Evolutionary conservation across 108 stramenopile species (phyloP), one percentile per base, ranked within the genome.

Genomic region (Nitzschia palea): DNA sequence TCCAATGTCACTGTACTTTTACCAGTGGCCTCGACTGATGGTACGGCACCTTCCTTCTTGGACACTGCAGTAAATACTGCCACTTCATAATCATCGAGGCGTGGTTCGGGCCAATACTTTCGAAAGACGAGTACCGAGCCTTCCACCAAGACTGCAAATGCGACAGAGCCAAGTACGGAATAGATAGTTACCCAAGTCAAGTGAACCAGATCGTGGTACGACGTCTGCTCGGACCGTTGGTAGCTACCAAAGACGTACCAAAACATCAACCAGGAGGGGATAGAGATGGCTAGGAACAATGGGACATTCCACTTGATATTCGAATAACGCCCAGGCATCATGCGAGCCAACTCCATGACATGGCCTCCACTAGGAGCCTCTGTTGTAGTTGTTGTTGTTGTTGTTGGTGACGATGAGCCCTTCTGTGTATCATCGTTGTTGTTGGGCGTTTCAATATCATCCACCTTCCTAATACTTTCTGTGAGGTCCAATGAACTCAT

Each of bases 341-440:
- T 36, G 29, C 65, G 51, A 34, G 65, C 65, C 10, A 67, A 18
- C 35, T 67, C 65, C 22, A 64, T 30, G n/a, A n/a, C n/a, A n/a
- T n/a, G n/a, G n/a, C n/a, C n/a, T n/a, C n/a, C n/a, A n/a, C n/a
- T n/a, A n/a, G n/a, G n/a, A n/a, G n/a, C n/a, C n/a, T n/a, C n/a
- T n/a, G n/a, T n/a, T n/a, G n/a, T n/a, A n/a, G n/a, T n/a, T n/a
- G n/a, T n/a, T n/a, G n/a, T n/a, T n/a, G n/a, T n/a, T n/a, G n/a
- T n/a, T n/a, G n/a, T n/a, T 22, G 59, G 36, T 14, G 40, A 42
- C 40, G 14, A 8, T 14, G 40, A 12, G 40, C 10, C 40, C 8
- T 12, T 14, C 8, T 8, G 10, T 12, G 10, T 14, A 42, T 42
- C 40, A 42, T 12, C 40, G 14, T 12, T 42, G 10, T 42, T 42